A percentile compares a stretch with the other conserved stretches of the same genome.
Evolutionary conservation across 371 early-diverging fungal genomes (phyloP).

Genomic region (Zopfochytrium polystomum): DNA sequence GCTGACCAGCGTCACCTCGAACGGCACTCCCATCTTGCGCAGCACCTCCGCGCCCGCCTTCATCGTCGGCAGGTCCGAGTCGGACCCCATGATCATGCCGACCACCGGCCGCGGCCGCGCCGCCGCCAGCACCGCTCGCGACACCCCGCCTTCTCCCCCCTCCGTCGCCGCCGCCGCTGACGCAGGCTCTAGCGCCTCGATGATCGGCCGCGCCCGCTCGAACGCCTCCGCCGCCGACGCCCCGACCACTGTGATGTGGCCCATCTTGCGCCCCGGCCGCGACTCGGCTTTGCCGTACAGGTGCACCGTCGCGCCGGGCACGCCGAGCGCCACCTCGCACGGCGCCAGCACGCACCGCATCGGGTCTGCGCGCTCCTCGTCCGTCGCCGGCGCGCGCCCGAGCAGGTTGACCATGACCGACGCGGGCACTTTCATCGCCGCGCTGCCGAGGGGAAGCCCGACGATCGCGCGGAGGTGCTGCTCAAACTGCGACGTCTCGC

Average conservation of each 20-base stretch:
- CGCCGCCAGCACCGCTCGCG: too few species aligned
- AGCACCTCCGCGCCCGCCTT: constrained; percentile 83
- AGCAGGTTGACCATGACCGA: constrained; percentile 92
- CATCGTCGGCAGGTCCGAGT: constrained; percentile 93
- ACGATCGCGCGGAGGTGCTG: constrained; percentile 93
- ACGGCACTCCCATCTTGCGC: constrained; percentile 84
- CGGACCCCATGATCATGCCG: constrained; percentile 96
- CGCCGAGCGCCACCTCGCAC: constrained; percentile 64
- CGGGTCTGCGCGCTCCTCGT: constrained; percentile 58
- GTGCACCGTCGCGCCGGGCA: constrained; percentile 87
- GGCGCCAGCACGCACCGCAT: constrained; percentile 59
- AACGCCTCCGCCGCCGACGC: constrained; percentile 61
- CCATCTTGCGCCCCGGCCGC: constrained; percentile 92
- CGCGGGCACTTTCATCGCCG: constrained; percentile 83
- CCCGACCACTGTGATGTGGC: constrained; percentile 90
- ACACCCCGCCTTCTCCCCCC: too few species aligned
- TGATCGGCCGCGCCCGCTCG: constrained; percentile 46
- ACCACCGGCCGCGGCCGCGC: constrained; percentile 60
- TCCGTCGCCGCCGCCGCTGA: too few species aligned
- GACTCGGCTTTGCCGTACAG: constrained; percentile 89
- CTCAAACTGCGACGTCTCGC: constrained; percentile 94
- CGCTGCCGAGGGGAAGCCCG: constrained; percentile 88
- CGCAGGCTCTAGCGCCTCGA: constrained; percentile 54
- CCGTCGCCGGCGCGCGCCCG: constrained; percentile 59
- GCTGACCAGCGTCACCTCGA: constrained; percentile 90